Conservation (phyloP, 495 filamentous ascomycete genomes). For the Penicillium desertorum region DNA sequence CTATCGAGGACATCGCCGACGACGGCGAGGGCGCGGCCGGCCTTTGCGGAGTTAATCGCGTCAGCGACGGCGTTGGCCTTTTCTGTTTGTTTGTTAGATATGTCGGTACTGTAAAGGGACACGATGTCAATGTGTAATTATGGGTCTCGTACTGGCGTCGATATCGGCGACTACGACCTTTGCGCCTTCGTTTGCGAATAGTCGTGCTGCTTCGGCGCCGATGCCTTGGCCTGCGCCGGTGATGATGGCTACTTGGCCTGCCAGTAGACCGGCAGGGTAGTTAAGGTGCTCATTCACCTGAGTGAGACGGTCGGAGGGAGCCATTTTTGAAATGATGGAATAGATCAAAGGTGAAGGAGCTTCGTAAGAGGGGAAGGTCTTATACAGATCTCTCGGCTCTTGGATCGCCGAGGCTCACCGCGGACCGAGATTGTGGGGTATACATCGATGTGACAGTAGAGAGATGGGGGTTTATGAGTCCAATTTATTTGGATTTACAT, state of each 20-base stretch:
- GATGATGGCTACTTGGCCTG: slow-evolving; percentile 80
- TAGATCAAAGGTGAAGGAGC: neutral
- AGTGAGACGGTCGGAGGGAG: slow-evolving; percentile 52
- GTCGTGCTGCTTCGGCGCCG: slow-evolving; percentile 74
- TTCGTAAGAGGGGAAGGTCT: slow-evolving; percentile 13
- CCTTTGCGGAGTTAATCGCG: slow-evolving; percentile 59
- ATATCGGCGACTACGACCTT: slow-evolving; percentile 82
- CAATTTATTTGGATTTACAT: neutral
- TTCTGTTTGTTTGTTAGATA: slow-evolving; percentile 33
- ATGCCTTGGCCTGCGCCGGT: slow-evolving; percentile 89
- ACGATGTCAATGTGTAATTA: neutral
- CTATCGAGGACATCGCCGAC: slow-evolving; percentile 71
- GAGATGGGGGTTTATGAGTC: neutral
- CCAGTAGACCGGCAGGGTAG: slow-evolving; percentile 74
- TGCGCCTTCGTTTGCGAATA: slow-evolving; percentile 85
- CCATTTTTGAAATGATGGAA: slow-evolving; percentile 25
- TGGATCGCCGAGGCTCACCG: slow-evolving; percentile 31
- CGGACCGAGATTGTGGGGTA: slow-evolving; percentile 32
- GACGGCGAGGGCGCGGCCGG: slow-evolving; percentile 66
- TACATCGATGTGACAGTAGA: too few species aligned
- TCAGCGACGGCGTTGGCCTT: slow-evolving; percentile 64
- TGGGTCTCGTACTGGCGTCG: slow-evolving; percentile 56
- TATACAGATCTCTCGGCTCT: slow-evolving; percentile 24
- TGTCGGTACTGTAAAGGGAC: neutral
- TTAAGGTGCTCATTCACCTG: slow-evolving; percentile 77